Evolutionary conservation across 306 rosid species (phyloP).

Genomic region (Quercus glauca): DNA sequence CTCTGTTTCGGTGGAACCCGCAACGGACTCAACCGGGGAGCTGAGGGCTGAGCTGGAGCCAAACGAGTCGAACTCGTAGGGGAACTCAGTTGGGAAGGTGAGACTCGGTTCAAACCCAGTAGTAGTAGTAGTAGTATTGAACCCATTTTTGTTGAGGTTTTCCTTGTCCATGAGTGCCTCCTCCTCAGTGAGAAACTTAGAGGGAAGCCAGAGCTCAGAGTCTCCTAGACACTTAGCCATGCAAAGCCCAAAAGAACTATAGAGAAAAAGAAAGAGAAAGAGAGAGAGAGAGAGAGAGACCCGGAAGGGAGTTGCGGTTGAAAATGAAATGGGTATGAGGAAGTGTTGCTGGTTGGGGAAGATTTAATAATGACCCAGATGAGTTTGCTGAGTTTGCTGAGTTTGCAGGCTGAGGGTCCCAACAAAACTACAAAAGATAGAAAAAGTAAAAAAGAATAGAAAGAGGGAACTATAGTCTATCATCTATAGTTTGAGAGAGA

Average conservation of each 20-base stretch:
- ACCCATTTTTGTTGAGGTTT: slow-evolving; percentile 4
- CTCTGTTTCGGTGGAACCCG: slow-evolving; percentile 49
- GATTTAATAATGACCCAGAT: slow-evolving; percentile 56
- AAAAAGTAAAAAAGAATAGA: not conserved
- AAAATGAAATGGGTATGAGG: not conserved
- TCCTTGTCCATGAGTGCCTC: slow-evolving; percentile 25
- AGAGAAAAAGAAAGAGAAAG: not conserved
- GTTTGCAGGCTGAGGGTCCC: slow-evolving; percentile 46
- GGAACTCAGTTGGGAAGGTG: slow-evolving; percentile 62
- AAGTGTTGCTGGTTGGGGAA: slow-evolving; percentile 40
- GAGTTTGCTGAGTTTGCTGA: slow-evolving; percentile 35
- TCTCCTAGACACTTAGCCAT: slow-evolving; percentile 39
- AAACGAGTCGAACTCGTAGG: slow-evolving; percentile 59
- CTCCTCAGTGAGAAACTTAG: slow-evolving; percentile 28
- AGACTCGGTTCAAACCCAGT: not conserved
- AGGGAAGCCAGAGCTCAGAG: slow-evolving; percentile 37
- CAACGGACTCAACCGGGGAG: slow-evolving; percentile 49
- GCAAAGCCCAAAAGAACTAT: no score
- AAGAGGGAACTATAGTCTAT: not conserved
- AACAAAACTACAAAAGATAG: slow-evolving; percentile 23
- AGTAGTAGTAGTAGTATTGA: not conserved
- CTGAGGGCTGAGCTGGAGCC: slow-evolving; percentile 27
- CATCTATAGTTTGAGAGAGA: not conserved
- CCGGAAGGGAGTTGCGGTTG: not conserved
- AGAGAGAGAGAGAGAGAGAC: not conserved